Evolutionary conservation across 2,329 filamentous ascomycete species (phyloP).

Genomic region (Corinectria fuckeliana): DNA sequence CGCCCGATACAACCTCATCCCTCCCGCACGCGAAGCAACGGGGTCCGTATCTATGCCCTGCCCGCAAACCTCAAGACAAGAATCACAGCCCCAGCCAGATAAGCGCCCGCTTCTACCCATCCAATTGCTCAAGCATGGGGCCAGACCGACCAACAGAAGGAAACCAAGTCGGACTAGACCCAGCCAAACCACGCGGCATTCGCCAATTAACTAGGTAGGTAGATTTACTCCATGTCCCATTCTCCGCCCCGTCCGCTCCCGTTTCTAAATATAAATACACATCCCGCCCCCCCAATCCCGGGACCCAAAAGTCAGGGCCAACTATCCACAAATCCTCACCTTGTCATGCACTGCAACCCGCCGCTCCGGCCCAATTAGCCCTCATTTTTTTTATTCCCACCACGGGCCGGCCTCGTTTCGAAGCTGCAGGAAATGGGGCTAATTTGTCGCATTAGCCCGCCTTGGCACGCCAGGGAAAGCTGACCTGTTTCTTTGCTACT

Average conservation of each 20-base stretch:
- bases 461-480: conserved; percentile 1
- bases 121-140: not conserved
- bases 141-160: not conserved
- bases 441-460: conserved; percentile 31
- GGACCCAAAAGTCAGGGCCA: not conserved
- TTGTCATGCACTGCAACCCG: conserved; percentile 13
- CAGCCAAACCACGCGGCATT: too few species aligned
- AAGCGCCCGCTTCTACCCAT: not conserved
- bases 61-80: too few species aligned
- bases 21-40: too few species aligned
- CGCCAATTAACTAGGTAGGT: too few species aligned
- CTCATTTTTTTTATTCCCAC: conserved; percentile 1
- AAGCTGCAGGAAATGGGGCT: conserved; percentile 30
- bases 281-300: conserved; percentile 2
- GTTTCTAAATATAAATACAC: conserved; percentile 25
- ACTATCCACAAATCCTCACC: not conserved
- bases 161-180: too few species aligned
- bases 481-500: too few species aligned
- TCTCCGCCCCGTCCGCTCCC: not conserved
- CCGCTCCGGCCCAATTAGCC: conserved; percentile 30
- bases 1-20: not conserved
- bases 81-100: conserved; percentile 14
- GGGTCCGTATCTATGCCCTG: too few species aligned
- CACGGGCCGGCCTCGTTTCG: conserved; percentile 13
- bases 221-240: not conserved